These are phyloP conservation scores for Venturia effusa DNA, from an alignment of 2,329 filamentous ascomycete species.

Conservation along the genomic window DNA sequence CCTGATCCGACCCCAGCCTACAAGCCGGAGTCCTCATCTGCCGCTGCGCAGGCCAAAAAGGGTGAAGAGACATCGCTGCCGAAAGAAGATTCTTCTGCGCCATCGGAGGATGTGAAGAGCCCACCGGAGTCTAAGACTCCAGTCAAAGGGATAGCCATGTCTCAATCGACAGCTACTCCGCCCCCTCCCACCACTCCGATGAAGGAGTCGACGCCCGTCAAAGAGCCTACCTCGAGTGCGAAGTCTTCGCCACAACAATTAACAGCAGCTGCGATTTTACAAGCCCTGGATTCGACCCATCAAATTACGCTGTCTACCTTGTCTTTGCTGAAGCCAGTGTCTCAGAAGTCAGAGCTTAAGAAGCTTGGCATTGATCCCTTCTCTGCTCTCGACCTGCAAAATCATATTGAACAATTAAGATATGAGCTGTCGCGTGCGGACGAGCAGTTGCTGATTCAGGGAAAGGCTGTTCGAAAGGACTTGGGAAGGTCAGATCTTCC, in stretches of 20 bases:
- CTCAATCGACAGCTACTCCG: background rate
- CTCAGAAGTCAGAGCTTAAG: constrained; percentile 17
- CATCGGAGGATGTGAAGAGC: background rate
- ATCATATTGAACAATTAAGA: constrained; percentile 13
- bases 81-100: background rate
- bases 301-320: constrained; percentile 6
- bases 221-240: background rate
- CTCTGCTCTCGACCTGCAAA: constrained; percentile 21
- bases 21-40: background rate
- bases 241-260: background rate
- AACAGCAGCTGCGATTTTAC: constrained; percentile 3
- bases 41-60: background rate
- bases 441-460: constrained; percentile 34
- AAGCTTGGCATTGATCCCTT: constrained; percentile 15
- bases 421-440: constrained; percentile 19
- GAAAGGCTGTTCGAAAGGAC: constrained; percentile 35
- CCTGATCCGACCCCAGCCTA: constrained; percentile 3
- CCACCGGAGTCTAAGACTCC: background rate
- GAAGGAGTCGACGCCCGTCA: background rate
- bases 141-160: background rate
- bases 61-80: background rate
- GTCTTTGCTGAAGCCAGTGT: constrained; percentile 6
- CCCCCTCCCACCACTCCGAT: background rate
- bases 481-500: constrained; percentile 25
- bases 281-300: constrained; percentile 8